Percentiles rank a stretch among this genome's conserved stretches.
Conservation (phyloP, 2,329 filamentous ascomycete species). For the Aspergillus nomiae region DNA sequence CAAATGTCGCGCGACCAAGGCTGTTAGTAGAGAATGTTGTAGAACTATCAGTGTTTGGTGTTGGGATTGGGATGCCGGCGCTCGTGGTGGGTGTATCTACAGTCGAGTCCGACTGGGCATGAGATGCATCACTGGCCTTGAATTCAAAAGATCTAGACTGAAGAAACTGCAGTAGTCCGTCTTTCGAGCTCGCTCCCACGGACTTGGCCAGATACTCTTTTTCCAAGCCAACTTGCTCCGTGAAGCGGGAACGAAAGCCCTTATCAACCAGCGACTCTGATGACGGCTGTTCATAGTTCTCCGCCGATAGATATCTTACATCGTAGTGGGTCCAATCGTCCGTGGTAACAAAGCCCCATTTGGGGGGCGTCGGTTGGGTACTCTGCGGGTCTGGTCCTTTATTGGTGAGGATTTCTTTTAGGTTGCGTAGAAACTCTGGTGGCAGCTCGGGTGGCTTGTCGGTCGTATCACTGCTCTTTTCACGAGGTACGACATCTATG, state of each 20-base stretch:
- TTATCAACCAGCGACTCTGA: conserved; percentile 35
- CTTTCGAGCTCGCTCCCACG: conserved; percentile 3
- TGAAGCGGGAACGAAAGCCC: conserved; percentile 41
- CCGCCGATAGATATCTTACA: conserved; percentile 17
- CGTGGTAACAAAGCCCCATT: conserved; percentile 19
- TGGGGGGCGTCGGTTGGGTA: conserved; percentile 10
- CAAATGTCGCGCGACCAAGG: background rate
- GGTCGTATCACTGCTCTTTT: background rate
- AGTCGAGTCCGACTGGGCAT: background rate
- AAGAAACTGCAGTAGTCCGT: conserved; percentile 2
- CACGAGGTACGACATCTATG: background rate
- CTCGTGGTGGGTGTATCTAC: background rate
- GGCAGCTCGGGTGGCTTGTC: conserved; percentile 12
- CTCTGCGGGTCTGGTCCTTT: conserved; percentile 8
- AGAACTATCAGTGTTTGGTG: background rate
- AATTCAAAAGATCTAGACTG: conserved; percentile 5
- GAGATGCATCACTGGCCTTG: background rate
- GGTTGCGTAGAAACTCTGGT: conserved; percentile 11
- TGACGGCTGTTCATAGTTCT: conserved; percentile 22
- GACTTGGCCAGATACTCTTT: conserved; percentile 20
- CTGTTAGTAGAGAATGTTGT: conserved; percentile 2
- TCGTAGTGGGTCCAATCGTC: conserved; percentile 15
- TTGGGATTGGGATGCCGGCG: conserved; percentile 5
- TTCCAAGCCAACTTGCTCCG: conserved; percentile 30
- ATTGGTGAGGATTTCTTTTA: conserved; percentile 17